Percentiles rank a stretch among this genome's conserved stretches.
phyloP scores from a whole-genome alignment of 305 asterid genomes.

The Petunia hybrid region DNA sequence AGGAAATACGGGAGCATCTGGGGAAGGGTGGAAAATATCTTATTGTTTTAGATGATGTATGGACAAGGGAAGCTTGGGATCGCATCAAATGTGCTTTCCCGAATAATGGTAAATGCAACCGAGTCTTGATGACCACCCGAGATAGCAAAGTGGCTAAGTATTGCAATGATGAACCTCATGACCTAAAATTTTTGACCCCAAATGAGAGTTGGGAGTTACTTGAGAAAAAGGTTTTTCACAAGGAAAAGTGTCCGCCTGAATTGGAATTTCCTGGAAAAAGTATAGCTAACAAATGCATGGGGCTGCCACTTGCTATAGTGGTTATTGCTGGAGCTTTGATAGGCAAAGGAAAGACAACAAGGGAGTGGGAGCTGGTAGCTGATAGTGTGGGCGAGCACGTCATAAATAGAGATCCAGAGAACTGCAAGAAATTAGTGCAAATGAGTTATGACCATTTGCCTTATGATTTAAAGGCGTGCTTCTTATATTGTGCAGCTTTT shows the following conservation, averaged over 20 bases:
- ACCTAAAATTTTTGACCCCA: constrained; percentile 43
- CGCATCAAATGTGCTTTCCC: constrained; percentile 66
- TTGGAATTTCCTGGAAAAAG: constrained; percentile 43
- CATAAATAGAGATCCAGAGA: constrained; percentile 31
- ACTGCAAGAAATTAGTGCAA: constrained; percentile 47
- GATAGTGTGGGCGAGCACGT: constrained; percentile 52
- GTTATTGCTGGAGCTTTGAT: constrained; percentile 67
- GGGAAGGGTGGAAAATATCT: constrained; percentile 51
- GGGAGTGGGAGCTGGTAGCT: constrained; percentile 31
- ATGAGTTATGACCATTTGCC: constrained; percentile 66
- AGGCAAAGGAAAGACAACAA: constrained; percentile 29
- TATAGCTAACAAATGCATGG: constrained; percentile 47
- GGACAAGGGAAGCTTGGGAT: constrained; percentile 61
- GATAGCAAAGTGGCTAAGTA: constrained; percentile 46
- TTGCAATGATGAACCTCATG: constrained; percentile 47
- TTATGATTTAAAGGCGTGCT: constrained; percentile 61
- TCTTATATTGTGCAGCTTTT: constrained; percentile 66
- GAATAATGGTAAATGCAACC: constrained; percentile 50
- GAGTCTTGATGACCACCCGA: constrained; percentile 64
- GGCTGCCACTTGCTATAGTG: constrained; percentile 71
- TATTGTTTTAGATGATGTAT: constrained; percentile 71
- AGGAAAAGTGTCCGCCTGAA: constrained; percentile 50
- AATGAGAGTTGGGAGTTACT: constrained; percentile 62
- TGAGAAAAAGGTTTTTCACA: constrained; percentile 53
- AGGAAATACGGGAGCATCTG: constrained; percentile 43